phyloP scores from a whole-genome alignment of 345 rosid species.

The Ailanthus altissimus region DNA sequence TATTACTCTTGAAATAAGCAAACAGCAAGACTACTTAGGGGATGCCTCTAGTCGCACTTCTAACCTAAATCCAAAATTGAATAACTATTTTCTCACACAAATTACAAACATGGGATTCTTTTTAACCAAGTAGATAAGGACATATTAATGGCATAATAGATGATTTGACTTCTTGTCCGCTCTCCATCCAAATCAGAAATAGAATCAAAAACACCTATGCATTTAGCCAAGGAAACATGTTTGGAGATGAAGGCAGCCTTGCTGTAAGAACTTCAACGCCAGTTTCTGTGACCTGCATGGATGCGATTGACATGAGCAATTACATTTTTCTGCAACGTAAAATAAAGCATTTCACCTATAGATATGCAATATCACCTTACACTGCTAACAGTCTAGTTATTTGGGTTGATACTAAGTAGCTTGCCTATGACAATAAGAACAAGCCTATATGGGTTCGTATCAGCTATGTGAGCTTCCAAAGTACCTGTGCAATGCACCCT shows the following conservation, averaged over 20 bases:
- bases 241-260: constrained; percentile 77
- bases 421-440: too few relatives aligned
- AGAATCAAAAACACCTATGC: constrained; percentile 9
- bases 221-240: constrained; percentile 73
- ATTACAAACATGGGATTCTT: constrained; percentile 7
- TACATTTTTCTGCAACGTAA: neutral
- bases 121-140: neutral
- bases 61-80: constrained; percentile 18
- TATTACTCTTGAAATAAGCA: neutral
- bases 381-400: too few relatives aligned
- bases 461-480: too few relatives aligned
- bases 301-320: neutral
- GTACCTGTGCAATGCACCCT: too few relatives aligned
- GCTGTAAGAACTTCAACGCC: constrained; percentile 95
- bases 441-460: too few relatives aligned
- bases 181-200: neutral
- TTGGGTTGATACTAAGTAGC: too few relatives aligned
- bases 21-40: neutral
- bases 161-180: neutral
- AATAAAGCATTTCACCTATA: neutral
- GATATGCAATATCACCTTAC: neutral
- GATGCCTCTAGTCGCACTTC: neutral
- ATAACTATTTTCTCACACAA: neutral
- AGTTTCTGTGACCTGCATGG: constrained; percentile 75
- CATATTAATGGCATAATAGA: neutral